phyloP scores from a whole-genome alignment of 148 eudicot species.

The Camellia granthamiana region DNA sequence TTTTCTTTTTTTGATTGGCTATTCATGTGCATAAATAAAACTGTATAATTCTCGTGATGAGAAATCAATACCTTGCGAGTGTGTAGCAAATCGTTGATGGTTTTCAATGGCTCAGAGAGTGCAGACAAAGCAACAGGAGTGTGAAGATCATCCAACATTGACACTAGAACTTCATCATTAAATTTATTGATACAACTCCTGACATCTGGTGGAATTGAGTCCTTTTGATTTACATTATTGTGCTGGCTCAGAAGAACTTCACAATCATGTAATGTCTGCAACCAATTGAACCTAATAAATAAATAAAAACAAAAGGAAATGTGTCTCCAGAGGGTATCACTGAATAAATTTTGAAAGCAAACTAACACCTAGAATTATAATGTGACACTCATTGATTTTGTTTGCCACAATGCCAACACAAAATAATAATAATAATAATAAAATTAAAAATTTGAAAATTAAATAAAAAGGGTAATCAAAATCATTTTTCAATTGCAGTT shows the following conservation, averaged over 20 bases:
- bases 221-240: slow-evolving; percentile 38
- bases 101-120: slow-evolving; percentile 85
- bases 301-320: slow-evolving; percentile 8
- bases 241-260: slow-evolving; percentile 48
- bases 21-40: neutral
- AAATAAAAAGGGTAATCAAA: neutral
- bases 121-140: slow-evolving; percentile 71
- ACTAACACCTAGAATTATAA: neutral
- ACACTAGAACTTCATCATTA: slow-evolving; percentile 44
- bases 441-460: neutral
- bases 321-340: neutral
- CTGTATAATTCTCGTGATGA: neutral
- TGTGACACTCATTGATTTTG: neutral
- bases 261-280: slow-evolving; percentile 80
- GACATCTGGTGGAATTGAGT: slow-evolving; percentile 48
- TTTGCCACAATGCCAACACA: neutral
- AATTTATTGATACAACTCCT: slow-evolving; percentile 56
- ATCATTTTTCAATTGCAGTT: neutral
- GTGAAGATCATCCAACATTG: slow-evolving; percentile 92
- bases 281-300: slow-evolving; percentile 11
- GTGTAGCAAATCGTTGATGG: slow-evolving; percentile 81
- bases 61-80: slow-evolving; percentile 71
- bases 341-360: neutral
- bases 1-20: too few species aligned
- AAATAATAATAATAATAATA: neutral